phyloP scores from a whole-genome alignment of 2,329 filamentous ascomycete species.

The Bipolaris gigantea region DNA sequence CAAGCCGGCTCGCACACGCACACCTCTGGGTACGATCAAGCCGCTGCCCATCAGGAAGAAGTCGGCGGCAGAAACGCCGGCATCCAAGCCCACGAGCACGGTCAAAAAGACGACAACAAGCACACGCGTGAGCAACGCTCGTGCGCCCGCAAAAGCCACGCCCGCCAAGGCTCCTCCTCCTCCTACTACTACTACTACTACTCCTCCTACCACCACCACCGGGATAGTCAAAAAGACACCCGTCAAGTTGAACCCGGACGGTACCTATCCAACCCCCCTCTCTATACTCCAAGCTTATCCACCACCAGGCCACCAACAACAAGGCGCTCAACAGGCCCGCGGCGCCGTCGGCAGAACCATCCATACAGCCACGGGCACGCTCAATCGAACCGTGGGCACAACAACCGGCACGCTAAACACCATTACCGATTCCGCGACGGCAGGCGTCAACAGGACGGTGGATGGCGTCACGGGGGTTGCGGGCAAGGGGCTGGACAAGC shows the following conservation, averaged over 20 bases:
- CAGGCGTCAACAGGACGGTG: conserved; percentile 42
- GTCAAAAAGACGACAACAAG: conserved; percentile 19
- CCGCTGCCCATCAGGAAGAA: conserved; percentile 16
- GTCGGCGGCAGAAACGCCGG: conserved; percentile 6
- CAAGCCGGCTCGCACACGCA: conserved; percentile 19
- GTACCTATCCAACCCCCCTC: conserved; percentile 35
- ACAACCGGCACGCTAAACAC: conserved; percentile 43
- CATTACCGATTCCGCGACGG: conserved; percentile 44
- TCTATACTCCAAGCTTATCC: conserved; percentile 31
- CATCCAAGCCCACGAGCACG: conserved; percentile 8
- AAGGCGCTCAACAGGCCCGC: conserved; percentile 17
- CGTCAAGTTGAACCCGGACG: conserved; percentile 24
- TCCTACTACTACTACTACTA: conserved; percentile 15
- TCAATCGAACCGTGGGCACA: conserved; percentile 41
- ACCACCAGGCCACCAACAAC: conserved; percentile 20
- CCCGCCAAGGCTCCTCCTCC: conserved; percentile 11
- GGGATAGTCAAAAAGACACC: conserved; percentile 32
- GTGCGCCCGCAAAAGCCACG: conserved; percentile 10
- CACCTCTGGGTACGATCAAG: conserved; percentile 27
- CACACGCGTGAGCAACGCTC: conserved; percentile 19
- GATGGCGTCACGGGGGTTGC: conserved; percentile 42
- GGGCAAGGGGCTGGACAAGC: conserved; percentile 43
- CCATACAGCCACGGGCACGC: conserved; percentile 38
- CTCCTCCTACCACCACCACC: conserved; percentile 15
- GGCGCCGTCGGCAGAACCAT: conserved; percentile 41